Conservation (phyloP, 2,329 filamentous ascomycete species). For the Aspergillus quadricinctus region DNA sequence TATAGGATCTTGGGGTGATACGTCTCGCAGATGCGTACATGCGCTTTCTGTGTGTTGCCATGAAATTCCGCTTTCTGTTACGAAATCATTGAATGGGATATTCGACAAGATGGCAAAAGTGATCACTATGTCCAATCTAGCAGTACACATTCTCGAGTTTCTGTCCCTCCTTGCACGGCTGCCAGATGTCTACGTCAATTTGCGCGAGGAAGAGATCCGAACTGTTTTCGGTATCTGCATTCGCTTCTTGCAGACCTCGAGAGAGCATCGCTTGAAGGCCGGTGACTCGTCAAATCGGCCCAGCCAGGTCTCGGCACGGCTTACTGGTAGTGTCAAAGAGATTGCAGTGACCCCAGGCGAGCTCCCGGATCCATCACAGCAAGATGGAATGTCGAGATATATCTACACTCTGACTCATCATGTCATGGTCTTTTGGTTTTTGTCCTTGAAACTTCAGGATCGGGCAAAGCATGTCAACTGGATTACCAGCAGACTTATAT, state of each 20-base stretch:
- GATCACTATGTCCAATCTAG: conserved; percentile 86
- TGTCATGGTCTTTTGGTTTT: conserved; percentile 95
- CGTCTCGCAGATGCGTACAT: conserved; percentile 89
- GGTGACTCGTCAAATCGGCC: conserved; percentile 31
- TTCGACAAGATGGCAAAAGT: conserved; percentile 93
- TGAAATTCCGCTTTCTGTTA: conserved; percentile 82
- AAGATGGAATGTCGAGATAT: conserved; percentile 84
- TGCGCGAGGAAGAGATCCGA: conserved; percentile 86
- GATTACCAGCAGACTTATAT: conserved; percentile 80
- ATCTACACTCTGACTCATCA: conserved; percentile 92
- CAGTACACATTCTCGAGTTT: conserved; percentile 94
- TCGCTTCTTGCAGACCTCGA: conserved; percentile 83
- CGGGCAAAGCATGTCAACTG: conserved; percentile 79
- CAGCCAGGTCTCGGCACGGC: conserved; percentile 34
- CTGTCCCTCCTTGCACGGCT: conserved; percentile 82
- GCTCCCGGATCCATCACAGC: conserved; percentile 37
- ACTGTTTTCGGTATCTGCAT: conserved; percentile 95
- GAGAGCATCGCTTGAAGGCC: conserved; percentile 51
- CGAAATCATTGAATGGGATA: conserved; percentile 78
- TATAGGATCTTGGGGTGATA: conserved; percentile 74
- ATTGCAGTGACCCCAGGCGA: conserved; percentile 28
- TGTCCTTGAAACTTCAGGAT: conserved; percentile 80
- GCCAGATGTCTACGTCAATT: conserved; percentile 79
- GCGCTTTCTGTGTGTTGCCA: conserved; percentile 92
- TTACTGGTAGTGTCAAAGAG: conserved; percentile 44